These are phyloP conservation scores for Chondrus crispus DNA, from an alignment of 23 red algal species.

Conservation along the genomic window DNA sequence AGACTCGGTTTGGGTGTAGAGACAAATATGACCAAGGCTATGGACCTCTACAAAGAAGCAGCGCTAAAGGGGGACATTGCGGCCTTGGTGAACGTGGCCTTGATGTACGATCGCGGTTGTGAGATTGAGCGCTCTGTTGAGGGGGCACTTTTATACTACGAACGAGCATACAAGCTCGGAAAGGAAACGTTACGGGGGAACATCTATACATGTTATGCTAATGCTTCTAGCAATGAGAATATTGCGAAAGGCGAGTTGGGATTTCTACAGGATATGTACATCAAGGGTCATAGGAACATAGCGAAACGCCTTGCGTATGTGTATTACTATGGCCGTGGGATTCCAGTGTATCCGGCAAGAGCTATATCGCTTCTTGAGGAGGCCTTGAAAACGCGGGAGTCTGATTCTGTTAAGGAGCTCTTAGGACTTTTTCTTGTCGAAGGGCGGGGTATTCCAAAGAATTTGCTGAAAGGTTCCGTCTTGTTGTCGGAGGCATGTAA, in stretches of 20 bases:
- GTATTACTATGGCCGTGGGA: not conserved
- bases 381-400: not conserved
- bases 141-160: conserved; percentile 10
- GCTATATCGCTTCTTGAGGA: not conserved
- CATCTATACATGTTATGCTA: not conserved
- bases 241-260: not conserved
- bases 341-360: not conserved
- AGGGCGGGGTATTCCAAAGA: not conserved
- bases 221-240: not conserved
- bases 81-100: conserved; percentile 6
- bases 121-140: not conserved
- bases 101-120: conserved; percentile 23
- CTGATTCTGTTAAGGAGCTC: not conserved
- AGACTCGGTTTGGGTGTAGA: conserved; percentile 13
- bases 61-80: conserved; percentile 1
- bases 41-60: conserved; percentile 25
- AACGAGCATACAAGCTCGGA: not conserved
- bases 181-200: not conserved
- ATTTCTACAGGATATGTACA: not conserved
- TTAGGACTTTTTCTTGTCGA: not conserved
- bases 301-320: not conserved
- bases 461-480: not conserved
- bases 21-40: conserved; percentile 7
- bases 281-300: not conserved
- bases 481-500: not conserved